Base-by-base conservation (phyloP, 495 filamentous ascomycete species). In the Wilcoxina mikolae region DNA sequence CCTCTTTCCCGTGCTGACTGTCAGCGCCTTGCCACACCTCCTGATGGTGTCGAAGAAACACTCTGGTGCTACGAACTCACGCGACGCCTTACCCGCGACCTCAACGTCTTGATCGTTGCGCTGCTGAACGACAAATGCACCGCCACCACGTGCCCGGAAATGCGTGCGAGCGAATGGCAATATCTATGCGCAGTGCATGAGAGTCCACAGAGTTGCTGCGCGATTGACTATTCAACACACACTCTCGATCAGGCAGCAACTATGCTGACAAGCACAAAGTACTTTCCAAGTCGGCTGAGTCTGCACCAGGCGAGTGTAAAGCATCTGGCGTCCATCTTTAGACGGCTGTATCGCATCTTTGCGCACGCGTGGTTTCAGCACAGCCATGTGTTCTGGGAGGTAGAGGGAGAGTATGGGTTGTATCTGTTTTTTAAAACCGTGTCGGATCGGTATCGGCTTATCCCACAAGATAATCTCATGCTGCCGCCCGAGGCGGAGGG, bases 301-400 rank as follows among this genome's bases (percentile, higher is more conserved):
- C 68, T 94, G 28, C 77, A 79, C 15, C 68, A 73, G 15, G 62
- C 61, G 20, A 83, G 79, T 1, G 76, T 86, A 53, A 83, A 89
- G 68, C 87, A 93, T 67, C 71, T 98, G 27, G 84, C 85, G 47
- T 95, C 94, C 68, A 89, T 98, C 51, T 95, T 95, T 69, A 78
- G 93, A 50, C 76, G 91, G 5, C 76, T 96, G 48, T 94, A 98
- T 68, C 78, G 91, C 44, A 95, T 98, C 66, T 96, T 96, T 65
- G 93, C 91, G 48, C 91, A 98, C 62, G 91, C 91, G 10, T 98
- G 91, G 91, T 98, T 95, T 68, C 88, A 95, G 67, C 91, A 98
- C 65, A 79, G 87, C 18, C 79, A 79, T 47, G 82, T 94, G n/a
- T 98, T 96, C 65, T 95, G 89, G 88, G 79, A 84, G 35, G 83